Evolutionary conservation across 495 filamentous ascomycete genomes (phyloP).

Genomic region (Gamarada debralockiae): DNA sequence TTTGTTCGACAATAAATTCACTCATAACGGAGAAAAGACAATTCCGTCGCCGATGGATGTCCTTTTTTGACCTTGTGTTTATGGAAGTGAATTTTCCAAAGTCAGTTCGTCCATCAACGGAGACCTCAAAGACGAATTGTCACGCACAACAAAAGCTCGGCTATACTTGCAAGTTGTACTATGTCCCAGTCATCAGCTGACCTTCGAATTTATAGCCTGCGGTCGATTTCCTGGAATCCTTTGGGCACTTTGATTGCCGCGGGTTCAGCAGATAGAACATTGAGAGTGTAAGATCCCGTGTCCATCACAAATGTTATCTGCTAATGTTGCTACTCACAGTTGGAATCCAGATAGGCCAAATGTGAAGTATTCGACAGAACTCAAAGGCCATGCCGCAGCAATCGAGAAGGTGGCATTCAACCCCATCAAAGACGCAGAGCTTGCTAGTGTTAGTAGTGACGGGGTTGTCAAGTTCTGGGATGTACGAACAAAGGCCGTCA

Average conservation of each 20-base stretch:
- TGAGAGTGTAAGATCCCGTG: slow-evolving; percentile 54
- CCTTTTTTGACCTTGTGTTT: too few species aligned
- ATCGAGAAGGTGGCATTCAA: slow-evolving; percentile 91
- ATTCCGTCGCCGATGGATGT: too few species aligned
- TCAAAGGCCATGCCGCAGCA: slow-evolving; percentile 70
- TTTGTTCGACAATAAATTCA: too few species aligned
- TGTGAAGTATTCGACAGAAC: slow-evolving; percentile 77
- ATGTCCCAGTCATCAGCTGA: too few species aligned
- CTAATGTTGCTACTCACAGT: slow-evolving; percentile 25
- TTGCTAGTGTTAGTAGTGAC: slow-evolving; percentile 82
- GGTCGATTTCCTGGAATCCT: slow-evolving; percentile 77
- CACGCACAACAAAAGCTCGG: too few species aligned
- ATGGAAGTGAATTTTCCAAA: too few species aligned
- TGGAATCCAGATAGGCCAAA: slow-evolving; percentile 88
- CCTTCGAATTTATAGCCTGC: slow-evolving; percentile 9
- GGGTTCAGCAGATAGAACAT: slow-evolving; percentile 72
- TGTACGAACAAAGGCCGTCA: slow-evolving; percentile 72
- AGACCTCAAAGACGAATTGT: too few species aligned
- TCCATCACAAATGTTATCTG: slow-evolving; percentile 12
- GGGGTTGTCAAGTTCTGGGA: slow-evolving; percentile 93
- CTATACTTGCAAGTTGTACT: too few species aligned
- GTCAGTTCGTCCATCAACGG: too few species aligned
- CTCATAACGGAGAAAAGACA: too few species aligned
- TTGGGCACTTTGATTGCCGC: slow-evolving; percentile 83
- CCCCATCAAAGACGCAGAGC: slow-evolving; percentile 79